A percentile compares a stretch with the other conserved stretches of the same genome.
phyloP scores from a whole-genome alignment of 805 yeast species.

The Teunomyces atbi region DNA sequence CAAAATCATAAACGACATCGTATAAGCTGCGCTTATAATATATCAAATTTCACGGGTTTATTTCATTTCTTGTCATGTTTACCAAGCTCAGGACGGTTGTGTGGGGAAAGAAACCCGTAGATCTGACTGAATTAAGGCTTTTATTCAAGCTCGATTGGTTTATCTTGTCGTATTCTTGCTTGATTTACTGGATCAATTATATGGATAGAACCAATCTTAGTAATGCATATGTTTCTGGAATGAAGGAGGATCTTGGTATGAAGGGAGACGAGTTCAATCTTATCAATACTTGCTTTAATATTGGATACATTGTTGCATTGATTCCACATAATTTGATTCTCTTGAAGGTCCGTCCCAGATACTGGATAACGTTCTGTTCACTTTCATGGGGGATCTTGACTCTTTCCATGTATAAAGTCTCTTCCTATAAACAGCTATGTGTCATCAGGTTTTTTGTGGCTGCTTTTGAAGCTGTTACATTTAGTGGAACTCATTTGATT shows the following conservation, averaged over 20 bases:
- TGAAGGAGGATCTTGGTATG: conserved; percentile 55
- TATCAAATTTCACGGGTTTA: no score
- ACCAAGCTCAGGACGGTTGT: conserved; percentile 10
- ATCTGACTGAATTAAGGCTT: conserved; percentile 29
- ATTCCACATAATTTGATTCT: conserved; percentile 59
- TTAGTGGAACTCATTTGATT: conserved; percentile 53
- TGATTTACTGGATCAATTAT: conserved; percentile 50
- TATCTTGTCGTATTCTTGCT: conserved; percentile 40
- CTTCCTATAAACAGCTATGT: conserved; percentile 48
- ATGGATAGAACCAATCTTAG: conserved; percentile 56
- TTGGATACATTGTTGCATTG: conserved; percentile 62
- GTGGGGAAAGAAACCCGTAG: conserved; percentile 31
- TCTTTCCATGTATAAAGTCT: conserved; percentile 48
- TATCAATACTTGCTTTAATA: conserved; percentile 54
- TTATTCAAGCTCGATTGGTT: conserved; percentile 40
- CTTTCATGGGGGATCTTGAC: conserved; percentile 58
- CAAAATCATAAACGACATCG: background rate
- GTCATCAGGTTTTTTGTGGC: conserved; percentile 62
- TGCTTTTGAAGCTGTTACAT: conserved; percentile 57
- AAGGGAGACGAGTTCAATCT: conserved; percentile 49
- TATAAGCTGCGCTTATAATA: background rate
- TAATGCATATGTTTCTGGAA: conserved; percentile 66
- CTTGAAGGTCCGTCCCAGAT: conserved; percentile 52
- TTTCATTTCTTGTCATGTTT: background rate
- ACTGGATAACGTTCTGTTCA: conserved; percentile 54